Conservation (phyloP, 768 basidiomycete genomes). For the Russula sp. region DNA sequence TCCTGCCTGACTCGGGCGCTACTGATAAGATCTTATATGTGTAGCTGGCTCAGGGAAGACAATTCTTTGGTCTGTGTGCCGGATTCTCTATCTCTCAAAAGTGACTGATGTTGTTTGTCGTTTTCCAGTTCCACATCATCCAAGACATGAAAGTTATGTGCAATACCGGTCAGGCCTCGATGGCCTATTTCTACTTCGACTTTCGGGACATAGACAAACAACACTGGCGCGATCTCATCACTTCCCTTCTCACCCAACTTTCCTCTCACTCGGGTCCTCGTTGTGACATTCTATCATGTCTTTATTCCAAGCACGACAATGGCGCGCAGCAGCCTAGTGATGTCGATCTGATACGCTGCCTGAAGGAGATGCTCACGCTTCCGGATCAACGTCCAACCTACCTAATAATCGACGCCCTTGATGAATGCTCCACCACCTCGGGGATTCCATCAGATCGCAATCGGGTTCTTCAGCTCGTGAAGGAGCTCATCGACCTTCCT, state of each 20-base stretch:
- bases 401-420: not conserved
- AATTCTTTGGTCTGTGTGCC: not conserved
- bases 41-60: constrained; percentile 20
- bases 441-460: not conserved
- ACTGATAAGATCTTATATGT: not conserved
- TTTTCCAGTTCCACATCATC: constrained; percentile 17
- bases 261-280: not conserved
- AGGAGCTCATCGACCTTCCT: not conserved
- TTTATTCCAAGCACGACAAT: not conserved
- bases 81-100: too few species aligned
- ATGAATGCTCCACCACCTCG: not conserved
- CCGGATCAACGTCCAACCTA: not conserved
- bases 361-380: constrained; percentile 3
- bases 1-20: not conserved
- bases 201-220: not conserved
- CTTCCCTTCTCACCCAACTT: constrained; percentile 14
- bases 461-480: not conserved
- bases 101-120: not conserved
- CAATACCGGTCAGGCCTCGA: not conserved
- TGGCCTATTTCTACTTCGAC: constrained; percentile 14
- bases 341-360: not conserved
- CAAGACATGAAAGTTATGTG: not conserved
- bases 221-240: not conserved
- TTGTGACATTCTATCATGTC: not conserved
- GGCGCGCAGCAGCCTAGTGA: not conserved